phyloP scores from a whole-genome alignment of 148 eudicot genomes.

The Camellia japonica region DNA sequence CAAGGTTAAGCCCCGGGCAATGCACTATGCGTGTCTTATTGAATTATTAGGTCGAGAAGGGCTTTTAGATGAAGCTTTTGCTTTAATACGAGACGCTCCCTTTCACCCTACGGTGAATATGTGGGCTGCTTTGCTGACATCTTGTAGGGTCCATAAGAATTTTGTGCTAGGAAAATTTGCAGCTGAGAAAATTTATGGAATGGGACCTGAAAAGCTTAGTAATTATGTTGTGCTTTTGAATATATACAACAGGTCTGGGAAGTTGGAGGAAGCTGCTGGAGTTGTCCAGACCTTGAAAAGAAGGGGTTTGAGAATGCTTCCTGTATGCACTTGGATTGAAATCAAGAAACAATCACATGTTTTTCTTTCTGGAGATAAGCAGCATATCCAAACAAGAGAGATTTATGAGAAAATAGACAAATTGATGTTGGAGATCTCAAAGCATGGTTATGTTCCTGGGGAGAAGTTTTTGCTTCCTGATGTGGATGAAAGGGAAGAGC shows the following conservation, averaged over 20 bases:
- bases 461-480: constrained; percentile 62
- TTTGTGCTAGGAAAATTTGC: constrained; percentile 65
- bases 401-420: constrained; percentile 48
- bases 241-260: constrained; percentile 61
- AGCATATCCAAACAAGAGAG: constrained; percentile 41
- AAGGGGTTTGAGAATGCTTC: constrained; percentile 65
- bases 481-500: constrained; percentile 69
- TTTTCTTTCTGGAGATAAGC: constrained; percentile 57
- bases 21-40: constrained; percentile 93
- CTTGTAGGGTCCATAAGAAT: constrained; percentile 73
- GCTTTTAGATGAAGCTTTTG: constrained; percentile 70
- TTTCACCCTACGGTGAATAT: constrained; percentile 68
- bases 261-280: constrained; percentile 65
- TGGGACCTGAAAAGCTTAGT: constrained; percentile 83
- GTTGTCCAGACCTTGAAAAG: constrained; percentile 52
- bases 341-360: constrained; percentile 56
- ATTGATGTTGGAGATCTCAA: constrained; percentile 51
- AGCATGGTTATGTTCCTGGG: constrained; percentile 55
- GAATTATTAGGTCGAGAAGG: constrained; percentile 83
- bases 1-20: constrained; percentile 70
- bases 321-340: constrained; percentile 81
- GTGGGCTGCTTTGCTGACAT: constrained; percentile 93
- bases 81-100: constrained; percentile 67
- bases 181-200: constrained; percentile 72
- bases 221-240: constrained; percentile 72